Percentiles rank a stretch among this genome's conserved stretches.
Conservation (phyloP, 2,329 filamentous ascomycete genomes). For the Aspergillus melleus region DNA sequence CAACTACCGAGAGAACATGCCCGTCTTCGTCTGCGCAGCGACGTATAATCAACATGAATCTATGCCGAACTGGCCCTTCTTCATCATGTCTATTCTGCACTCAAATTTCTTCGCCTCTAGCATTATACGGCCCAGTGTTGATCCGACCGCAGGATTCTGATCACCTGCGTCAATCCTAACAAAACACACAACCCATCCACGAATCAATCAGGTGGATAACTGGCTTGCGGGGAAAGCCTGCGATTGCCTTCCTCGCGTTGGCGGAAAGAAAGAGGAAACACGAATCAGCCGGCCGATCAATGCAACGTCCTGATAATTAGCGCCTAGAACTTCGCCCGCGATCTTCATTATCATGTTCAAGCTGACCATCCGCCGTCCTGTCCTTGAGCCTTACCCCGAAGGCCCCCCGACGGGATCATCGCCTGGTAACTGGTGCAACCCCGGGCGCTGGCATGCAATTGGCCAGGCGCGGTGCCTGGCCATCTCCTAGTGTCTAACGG, state of each 20-base stretch:
- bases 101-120: neutral
- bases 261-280: neutral
- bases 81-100: neutral
- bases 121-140: neutral
- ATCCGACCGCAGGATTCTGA: neutral
- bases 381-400: slow-evolving; percentile 4
- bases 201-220: neutral
- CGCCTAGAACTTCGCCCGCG: neutral
- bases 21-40: too few species aligned
- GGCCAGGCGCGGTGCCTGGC: slow-evolving; percentile 8
- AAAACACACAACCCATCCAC: neutral
- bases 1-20: too few species aligned
- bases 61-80: neutral
- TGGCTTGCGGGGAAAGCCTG: neutral
- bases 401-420: slow-evolving; percentile 16
- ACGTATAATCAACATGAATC: neutral
- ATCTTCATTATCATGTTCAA: slow-evolving; percentile 6
- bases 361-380: neutral
- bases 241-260: neutral
- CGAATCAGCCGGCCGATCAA: slow-evolving; percentile 7
- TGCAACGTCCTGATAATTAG: slow-evolving; percentile 21
- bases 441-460: slow-evolving; percentile 7
- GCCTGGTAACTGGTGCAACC: neutral
- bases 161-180: neutral
- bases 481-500: slow-evolving; percentile 3